A percentile compares a stretch with the other conserved stretches of the same genome.
These are phyloP conservation scores for Tricladium varicosporioides DNA, from an alignment of 2,329 filamentous ascomycete species.

Conservation along the genomic window DNA sequence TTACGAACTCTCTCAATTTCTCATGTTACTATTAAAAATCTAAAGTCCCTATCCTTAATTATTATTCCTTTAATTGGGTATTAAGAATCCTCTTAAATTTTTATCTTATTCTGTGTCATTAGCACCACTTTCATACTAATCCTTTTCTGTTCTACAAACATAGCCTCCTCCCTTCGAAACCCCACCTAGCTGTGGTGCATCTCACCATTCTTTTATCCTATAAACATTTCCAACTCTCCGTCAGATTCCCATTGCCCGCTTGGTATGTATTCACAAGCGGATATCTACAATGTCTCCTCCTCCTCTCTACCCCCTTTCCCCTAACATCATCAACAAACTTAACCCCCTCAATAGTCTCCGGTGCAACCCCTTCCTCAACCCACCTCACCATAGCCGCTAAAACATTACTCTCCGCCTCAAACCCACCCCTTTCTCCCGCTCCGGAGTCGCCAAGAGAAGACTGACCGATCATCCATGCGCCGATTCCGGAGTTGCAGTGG, in stretches of 20 bases:
- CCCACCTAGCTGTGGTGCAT: too few relatives aligned
- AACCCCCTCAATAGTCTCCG: slow-evolving; percentile 36
- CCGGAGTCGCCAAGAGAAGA: slow-evolving; percentile 3
- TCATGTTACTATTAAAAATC: too few relatives aligned
- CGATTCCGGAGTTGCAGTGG: slow-evolving; percentile 49
- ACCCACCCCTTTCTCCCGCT: neutral
- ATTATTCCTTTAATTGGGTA: too few relatives aligned
- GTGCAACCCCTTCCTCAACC: slow-evolving; percentile 43
- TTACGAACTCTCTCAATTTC: too few relatives aligned
- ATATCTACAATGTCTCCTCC: slow-evolving; percentile 45
- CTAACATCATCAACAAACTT: slow-evolving; percentile 40
- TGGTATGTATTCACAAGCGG: slow-evolving; percentile 17
- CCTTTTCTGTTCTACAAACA: too few relatives aligned
- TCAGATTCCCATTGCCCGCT: slow-evolving; percentile 17
- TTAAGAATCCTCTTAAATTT: too few relatives aligned
- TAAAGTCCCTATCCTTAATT: too few relatives aligned
- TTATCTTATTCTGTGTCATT: too few relatives aligned
- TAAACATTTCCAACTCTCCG: slow-evolving; percentile 24
- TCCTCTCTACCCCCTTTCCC: slow-evolving; percentile 40
- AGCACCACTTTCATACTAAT: too few relatives aligned
- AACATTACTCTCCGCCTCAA: slow-evolving; percentile 36
- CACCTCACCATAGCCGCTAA: slow-evolving; percentile 46
- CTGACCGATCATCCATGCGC: slow-evolving; percentile 40
- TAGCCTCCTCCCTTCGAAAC: too few relatives aligned
- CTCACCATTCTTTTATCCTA: too few relatives aligned